phyloP scores from a whole-genome alignment of 2,329 filamentous ascomycete species.

The Arthrobotrys sinensis region DNA sequence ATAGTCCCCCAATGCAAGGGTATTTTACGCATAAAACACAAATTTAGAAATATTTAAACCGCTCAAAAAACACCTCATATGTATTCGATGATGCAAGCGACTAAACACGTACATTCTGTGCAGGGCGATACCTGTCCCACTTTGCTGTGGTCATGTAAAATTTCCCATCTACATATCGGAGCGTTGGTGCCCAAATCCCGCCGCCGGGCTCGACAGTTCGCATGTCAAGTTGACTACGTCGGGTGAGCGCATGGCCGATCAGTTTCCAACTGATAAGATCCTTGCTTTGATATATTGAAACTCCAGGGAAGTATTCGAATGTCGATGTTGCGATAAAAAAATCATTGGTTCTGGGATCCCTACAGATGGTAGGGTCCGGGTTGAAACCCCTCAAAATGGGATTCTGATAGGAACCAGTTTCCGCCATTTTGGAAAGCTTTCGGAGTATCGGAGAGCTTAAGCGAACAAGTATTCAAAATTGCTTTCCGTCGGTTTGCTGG shows the following conservation, averaged over 20 bases:
- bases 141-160: conserved; percentile 60
- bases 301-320: conserved; percentile 76
- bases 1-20: conserved; percentile 36
- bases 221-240: conserved; percentile 72
- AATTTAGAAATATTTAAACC: conserved; percentile 51
- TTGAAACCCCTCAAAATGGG: conserved; percentile 76
- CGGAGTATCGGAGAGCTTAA: conserved; percentile 43
- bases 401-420: conserved; percentile 66
- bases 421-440: conserved; percentile 34
- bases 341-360: conserved; percentile 69
- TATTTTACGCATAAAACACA: conserved; percentile 30
- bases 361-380: conserved; percentile 73
- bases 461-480: conserved; percentile 19
- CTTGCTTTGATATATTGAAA: conserved; percentile 75
- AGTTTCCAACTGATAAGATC: conserved; percentile 72
- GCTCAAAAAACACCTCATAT: conserved; percentile 31
- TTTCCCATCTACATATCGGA: conserved; percentile 67
- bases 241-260: conserved; percentile 72
- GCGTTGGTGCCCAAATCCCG: conserved; percentile 77
- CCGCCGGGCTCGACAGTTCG: conserved; percentile 73
- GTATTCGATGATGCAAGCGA: background rate
- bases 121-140: conserved; percentile 57
- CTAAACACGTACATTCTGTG: conserved; percentile 45
- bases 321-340: conserved; percentile 76
- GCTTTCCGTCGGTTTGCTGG: background rate